Conservation (phyloP, 2,329 filamentous ascomycete genomes). For the Rhinocladiella mackenziei region DNA sequence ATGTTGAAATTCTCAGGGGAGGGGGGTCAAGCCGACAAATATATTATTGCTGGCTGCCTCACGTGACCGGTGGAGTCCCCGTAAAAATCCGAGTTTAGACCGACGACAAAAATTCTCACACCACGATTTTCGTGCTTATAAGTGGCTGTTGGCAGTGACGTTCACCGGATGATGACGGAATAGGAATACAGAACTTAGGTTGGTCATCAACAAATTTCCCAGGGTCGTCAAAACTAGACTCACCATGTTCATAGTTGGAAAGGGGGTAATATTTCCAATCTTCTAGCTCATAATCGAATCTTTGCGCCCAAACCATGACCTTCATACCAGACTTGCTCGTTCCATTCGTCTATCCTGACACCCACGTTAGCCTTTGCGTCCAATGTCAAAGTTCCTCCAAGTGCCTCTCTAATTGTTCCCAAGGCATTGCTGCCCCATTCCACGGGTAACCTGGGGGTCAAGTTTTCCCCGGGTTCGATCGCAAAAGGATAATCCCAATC, state of each 20-base stretch:
- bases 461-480: conserved; percentile 68
- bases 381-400: conserved; percentile 75
- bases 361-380: conserved; percentile 73
- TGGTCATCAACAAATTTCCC: too few species aligned
- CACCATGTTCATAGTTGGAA: neutral
- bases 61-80: conserved; percentile 21
- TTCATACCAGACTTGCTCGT: conserved; percentile 65
- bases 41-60: conserved; percentile 5
- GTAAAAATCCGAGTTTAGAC: conserved; percentile 14
- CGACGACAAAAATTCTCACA: conserved; percentile 9
- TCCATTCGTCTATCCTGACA: conserved; percentile 70
- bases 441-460: conserved; percentile 75
- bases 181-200: too few species aligned
- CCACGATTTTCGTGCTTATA: conserved; percentile 2
- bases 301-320: conserved; percentile 68
- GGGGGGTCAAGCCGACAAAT: neutral
- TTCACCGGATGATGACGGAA: conserved; percentile 3
- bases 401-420: conserved; percentile 70
- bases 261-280: neutral
- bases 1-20: neutral
- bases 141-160: neutral
- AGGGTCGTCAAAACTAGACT: neutral
- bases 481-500: conserved; percentile 69
- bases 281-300: conserved; percentile 38
- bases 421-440: conserved; percentile 76